Percentiles rank a stretch among this genome's conserved stretches.
These are phyloP conservation scores for Triticum timopheevii DNA, from an alignment of 176 grass and related monocot species.

Conservation along the genomic window DNA sequence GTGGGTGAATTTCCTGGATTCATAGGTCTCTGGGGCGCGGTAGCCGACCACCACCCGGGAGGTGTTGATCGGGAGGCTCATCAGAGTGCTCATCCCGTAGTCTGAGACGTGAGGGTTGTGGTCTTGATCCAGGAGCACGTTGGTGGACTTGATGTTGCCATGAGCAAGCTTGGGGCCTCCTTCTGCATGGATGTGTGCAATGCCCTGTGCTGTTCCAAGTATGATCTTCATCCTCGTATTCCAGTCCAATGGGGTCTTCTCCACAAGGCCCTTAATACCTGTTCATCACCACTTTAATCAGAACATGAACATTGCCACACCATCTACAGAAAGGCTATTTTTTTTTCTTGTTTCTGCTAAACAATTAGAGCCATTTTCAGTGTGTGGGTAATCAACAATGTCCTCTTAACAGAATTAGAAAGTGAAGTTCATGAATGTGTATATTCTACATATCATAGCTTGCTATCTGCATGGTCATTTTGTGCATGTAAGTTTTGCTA, in stretches of 20 bases:
- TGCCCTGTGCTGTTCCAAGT: slow-evolving; percentile 63
- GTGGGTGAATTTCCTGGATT: slow-evolving; percentile 79
- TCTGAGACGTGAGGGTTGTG: slow-evolving; percentile 74
- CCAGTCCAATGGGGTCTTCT: slow-evolving; percentile 75
- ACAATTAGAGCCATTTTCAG: slow-evolving; percentile 14
- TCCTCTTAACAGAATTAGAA: not conserved
- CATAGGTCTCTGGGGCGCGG: slow-evolving; percentile 76
- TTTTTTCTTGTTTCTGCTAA: no score
- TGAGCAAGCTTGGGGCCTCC: slow-evolving; percentile 76
- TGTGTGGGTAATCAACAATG: not conserved
- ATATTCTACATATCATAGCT: not conserved
- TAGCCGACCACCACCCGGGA: slow-evolving; percentile 62
- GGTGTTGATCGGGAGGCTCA: slow-evolving; percentile 62
- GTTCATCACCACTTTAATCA: slow-evolving; percentile 34
- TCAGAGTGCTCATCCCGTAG: slow-evolving; percentile 64
- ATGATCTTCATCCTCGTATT: slow-evolving; percentile 82
- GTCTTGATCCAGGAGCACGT: slow-evolving; percentile 76
- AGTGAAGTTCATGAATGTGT: slow-evolving; percentile 5
- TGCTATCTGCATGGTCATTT: not conserved
- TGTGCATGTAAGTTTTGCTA: slow-evolving; percentile 12
- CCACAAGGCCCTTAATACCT: slow-evolving; percentile 61
- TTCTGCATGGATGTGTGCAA: slow-evolving; percentile 81
- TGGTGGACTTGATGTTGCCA: slow-evolving; percentile 95
- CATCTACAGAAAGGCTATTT: no score
- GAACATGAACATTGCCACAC: not conserved